Percentiles rank a stretch among this genome's conserved stretches.
Evolutionary conservation across 345 rosid species (phyloP).

Genomic region (Passiflora organensis): DNA sequence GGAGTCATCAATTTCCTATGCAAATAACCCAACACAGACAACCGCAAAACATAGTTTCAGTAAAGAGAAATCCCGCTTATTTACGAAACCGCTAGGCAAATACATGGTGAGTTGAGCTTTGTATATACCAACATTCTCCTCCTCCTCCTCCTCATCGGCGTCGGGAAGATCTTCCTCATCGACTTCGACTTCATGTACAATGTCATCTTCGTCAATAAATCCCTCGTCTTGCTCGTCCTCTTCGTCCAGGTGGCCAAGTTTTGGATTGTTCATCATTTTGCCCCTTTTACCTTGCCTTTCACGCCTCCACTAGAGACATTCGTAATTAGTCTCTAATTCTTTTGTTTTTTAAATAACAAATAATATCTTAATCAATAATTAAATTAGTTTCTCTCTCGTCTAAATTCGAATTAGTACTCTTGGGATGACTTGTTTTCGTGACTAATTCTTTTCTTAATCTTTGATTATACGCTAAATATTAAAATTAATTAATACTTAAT

Average conservation of each 20-base stretch:
- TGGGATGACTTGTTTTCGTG: no score
- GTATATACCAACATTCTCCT: conserved; percentile 26
- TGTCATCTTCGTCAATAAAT: conserved; percentile 71
- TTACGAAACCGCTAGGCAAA: no score
- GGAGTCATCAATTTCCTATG: conserved; percentile 79
- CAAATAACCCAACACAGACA: conserved; percentile 2
- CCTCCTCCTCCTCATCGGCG: conserved; percentile 39
- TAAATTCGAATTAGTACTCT: no score
- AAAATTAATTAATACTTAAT: no score
- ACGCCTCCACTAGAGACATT: no score
- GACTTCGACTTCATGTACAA: conserved; percentile 54
- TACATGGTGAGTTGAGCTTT: no score
- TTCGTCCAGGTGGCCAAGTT: not conserved
- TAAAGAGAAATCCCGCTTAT: not conserved
- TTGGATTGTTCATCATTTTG: conserved; percentile 1
- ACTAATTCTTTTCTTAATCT: no score
- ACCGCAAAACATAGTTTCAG: not conserved
- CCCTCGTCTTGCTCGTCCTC: conserved; percentile 27
- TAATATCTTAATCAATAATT: no score
- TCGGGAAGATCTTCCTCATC: conserved; percentile 93
- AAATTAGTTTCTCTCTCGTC: no score
- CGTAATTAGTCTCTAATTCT: no score
- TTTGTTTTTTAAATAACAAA: no score
- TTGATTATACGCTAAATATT: no score
- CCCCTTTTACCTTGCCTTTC: not conserved